A percentile compares a stretch with the other conserved stretches of the same genome.
These are phyloP conservation scores for Furcasterigmium sp. DNA, from an alignment of 2,329 filamentous ascomycete species.

Conservation along the genomic window DNA sequence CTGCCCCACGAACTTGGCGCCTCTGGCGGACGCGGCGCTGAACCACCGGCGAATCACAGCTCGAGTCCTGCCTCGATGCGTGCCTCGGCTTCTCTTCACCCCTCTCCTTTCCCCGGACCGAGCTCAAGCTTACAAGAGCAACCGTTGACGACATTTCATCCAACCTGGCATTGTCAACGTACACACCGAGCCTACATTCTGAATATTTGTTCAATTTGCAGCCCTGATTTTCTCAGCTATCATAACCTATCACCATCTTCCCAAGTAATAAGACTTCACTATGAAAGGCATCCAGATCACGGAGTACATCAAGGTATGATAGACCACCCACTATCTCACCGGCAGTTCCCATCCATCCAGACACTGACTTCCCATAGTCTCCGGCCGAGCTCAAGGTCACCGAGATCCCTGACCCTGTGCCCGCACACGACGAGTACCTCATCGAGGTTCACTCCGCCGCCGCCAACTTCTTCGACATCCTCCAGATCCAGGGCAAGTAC, in stretches of 20 bases:
- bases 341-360: neutral
- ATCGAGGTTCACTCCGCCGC: constrained; percentile 82
- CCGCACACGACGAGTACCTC: constrained; percentile 71
- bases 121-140: neutral
- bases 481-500: constrained; percentile 94
- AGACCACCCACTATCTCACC: neutral
- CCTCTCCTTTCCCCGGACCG: neutral
- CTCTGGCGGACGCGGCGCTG: no score
- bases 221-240: neutral
- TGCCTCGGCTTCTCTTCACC: neutral
- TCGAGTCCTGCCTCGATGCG: neutral
- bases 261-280: no score
- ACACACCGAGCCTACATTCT: neutral
- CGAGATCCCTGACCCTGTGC: constrained; percentile 68
- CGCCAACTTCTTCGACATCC: constrained; percentile 95
- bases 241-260: neutral
- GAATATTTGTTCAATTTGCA: neutral
- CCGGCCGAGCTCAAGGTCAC: constrained; percentile 74
- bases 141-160: no score
- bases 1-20: no score
- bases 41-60: neutral
- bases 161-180: no score
- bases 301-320: constrained; percentile 66
- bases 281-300: constrained; percentile 74
- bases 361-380: constrained; percentile 42